Base-by-base conservation (phyloP, 495 filamentous ascomycete species). In the Lasiosphaeria miniovina region DNA sequence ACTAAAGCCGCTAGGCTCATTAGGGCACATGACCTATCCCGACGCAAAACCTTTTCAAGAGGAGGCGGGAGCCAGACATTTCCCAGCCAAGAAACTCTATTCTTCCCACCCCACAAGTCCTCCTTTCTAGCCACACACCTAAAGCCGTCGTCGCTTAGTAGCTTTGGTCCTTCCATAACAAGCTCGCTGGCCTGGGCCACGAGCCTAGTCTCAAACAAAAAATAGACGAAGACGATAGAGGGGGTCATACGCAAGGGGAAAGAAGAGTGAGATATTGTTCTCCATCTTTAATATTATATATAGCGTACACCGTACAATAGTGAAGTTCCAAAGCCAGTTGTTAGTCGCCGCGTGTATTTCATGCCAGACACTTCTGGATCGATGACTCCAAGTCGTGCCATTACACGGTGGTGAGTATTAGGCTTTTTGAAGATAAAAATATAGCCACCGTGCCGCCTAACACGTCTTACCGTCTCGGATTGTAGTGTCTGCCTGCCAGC, bases 361-460 rank as follows among this genome's bases (percentile, higher is more conserved):
- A 80, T 24, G 65, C 82, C 80, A 63, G 84, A 84, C 75, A 85
- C 83, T 72, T 86, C 84, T 36, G 82, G 81, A 73, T 86, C 86
- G 60, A 86, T 71, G 41, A 87, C 84, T 24, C 84, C 85, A 88
- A 0, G 85, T 84, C 4, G 84, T 86, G 12, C 86, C 87, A 68
- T 91, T 90, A 87, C 88, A 91, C 4, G 84, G 84, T 0, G 88
- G 84, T 6, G 88, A 88, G 66, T 91, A 91, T 73, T 88, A 90
- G 7, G 84, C 83, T 4, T 88, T 90, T 86, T 87, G 90, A 14
- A 91, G 80, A 65, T 90, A 91, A 75, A 90, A 90, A 88, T 49
- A 90, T 83, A 40, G 88, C 88, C 0, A 83, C 83, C 54, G 88
- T 86, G 48, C 86, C 87, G 48, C 80, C 86, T 7, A 80, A 70